Conservation (phyloP, 768 basidiomycete species). For the Rossbeevera mucosa region DNA sequence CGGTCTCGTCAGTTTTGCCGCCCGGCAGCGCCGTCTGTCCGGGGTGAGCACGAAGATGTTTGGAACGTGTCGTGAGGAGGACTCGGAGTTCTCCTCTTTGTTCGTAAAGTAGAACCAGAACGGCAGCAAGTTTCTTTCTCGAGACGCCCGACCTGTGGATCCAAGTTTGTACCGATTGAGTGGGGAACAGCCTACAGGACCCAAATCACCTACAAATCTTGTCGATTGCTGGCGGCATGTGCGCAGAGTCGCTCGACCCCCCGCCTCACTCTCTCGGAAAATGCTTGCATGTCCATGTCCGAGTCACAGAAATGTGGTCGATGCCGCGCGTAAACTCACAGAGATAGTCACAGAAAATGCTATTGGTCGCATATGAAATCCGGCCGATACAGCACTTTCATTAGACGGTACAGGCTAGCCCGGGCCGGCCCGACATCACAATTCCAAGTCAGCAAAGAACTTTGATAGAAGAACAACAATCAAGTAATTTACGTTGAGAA, state of each 20-base stretch:
- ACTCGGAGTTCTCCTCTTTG: slow-evolving; percentile 63
- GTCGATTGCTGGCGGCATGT: slow-evolving; percentile 23
- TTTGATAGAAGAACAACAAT: slow-evolving; percentile 1
- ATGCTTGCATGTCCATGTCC: slow-evolving; percentile 10
- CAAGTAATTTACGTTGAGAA: slow-evolving; percentile 12
- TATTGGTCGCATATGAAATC: background rate
- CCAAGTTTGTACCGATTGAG: background rate
- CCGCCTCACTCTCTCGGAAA: slow-evolving; percentile 18
- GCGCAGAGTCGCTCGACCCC: slow-evolving; percentile 40
- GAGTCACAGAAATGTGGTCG: background rate
- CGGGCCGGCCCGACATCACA: too few relatives aligned
- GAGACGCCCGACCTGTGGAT: slow-evolving; percentile 32
- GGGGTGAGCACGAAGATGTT: slow-evolving; percentile 65
- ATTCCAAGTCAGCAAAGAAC: too few relatives aligned
- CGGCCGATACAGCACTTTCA: too few relatives aligned
- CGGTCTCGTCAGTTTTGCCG: slow-evolving; percentile 68
- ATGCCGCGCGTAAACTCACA: background rate
- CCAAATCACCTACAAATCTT: slow-evolving; percentile 49
- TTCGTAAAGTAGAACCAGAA: slow-evolving; percentile 77
- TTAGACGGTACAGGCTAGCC: too few relatives aligned
- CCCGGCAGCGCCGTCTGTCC: slow-evolving; percentile 84
- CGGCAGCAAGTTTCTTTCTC: slow-evolving; percentile 57
- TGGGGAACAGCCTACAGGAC: background rate
- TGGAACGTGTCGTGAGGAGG: slow-evolving; percentile 82
- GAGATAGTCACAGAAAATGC: background rate